Evolutionary conservation across 2,329 filamentous ascomycete genomes (phyloP).

Genomic region (Leptographium galeiforme): DNA sequence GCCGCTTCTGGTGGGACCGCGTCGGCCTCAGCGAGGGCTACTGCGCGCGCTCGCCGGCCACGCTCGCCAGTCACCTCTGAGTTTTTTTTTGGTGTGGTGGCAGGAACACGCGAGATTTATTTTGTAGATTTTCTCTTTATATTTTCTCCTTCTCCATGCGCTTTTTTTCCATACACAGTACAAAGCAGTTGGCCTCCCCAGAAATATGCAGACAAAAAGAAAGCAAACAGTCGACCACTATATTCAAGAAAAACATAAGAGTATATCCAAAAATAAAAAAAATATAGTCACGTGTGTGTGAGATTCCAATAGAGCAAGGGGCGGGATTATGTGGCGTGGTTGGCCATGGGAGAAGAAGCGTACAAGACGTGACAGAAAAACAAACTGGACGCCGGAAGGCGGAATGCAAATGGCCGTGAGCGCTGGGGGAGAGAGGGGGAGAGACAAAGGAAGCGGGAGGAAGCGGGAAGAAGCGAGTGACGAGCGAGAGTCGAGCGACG

Average conservation of each 20-base stretch:
- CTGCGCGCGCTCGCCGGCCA: slow-evolving; percentile 13
- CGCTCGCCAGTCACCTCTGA: too few relatives aligned
- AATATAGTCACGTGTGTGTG: neutral
- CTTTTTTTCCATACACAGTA: too few relatives aligned
- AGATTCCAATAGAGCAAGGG: neutral
- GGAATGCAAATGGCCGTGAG: neutral
- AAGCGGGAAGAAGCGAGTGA: too few relatives aligned
- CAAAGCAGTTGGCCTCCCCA: neutral
- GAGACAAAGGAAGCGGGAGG: neutral
- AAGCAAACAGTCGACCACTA: neutral
- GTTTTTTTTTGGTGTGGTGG: too few relatives aligned
- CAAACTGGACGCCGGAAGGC: neutral
- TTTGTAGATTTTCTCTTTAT: too few relatives aligned
- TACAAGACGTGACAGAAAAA: neutral
- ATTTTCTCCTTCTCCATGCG: too few relatives aligned
- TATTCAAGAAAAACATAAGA: neutral
- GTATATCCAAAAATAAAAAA: neutral
- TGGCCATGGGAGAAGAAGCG: neutral
- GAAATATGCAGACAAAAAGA: neutral
- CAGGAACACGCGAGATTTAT: too few relatives aligned
- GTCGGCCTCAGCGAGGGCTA: slow-evolving; percentile 32
- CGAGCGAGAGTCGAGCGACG: too few relatives aligned
- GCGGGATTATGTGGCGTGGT: neutral
- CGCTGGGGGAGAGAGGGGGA: neutral
- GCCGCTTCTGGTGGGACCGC: slow-evolving; percentile 48